phyloP scores from a whole-genome alignment of 257 asterid genomes.

The Fraxinus cuspidata region DNA sequence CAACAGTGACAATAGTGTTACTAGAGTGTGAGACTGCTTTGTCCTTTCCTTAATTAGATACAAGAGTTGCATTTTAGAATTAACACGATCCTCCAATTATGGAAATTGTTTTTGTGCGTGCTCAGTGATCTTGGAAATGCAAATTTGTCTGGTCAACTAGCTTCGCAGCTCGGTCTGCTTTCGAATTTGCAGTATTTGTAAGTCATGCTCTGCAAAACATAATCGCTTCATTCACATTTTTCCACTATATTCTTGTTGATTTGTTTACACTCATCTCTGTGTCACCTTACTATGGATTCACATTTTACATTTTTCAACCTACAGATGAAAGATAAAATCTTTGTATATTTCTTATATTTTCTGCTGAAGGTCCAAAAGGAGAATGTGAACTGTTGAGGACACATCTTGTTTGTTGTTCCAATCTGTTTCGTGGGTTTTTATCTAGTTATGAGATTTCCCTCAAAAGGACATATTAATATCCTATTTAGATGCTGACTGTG shows the following conservation, averaged over 20 bases:
- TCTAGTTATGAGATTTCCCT: background rate
- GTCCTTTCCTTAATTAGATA: constrained; percentile 11
- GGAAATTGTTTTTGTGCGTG: constrained; percentile 19
- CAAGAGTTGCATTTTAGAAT: constrained; percentile 9
- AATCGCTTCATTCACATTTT: background rate
- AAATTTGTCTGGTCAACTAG: constrained; percentile 82
- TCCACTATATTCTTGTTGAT: background rate
- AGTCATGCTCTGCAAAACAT: constrained; percentile 35
- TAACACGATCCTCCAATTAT: constrained; percentile 5
- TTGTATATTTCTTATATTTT: background rate
- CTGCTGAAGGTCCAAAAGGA: background rate
- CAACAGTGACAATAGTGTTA: constrained; percentile 76
- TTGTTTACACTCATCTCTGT: background rate
- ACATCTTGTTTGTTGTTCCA: background rate
- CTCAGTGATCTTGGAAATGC: constrained; percentile 96
- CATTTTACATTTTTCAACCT: background rate
- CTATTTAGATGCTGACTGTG: background rate
- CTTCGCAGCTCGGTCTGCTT: constrained; percentile 90
- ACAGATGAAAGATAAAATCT: background rate
- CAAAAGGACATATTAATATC: background rate
- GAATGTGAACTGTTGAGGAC: background rate
- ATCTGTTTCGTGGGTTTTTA: background rate
- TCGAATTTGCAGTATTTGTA: constrained; percentile 80
- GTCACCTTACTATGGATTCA: background rate
- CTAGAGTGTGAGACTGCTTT: constrained; percentile 76